Percentiles rank a stretch among this genome's conserved stretches.
Conservation (phyloP, 345 rosid species). For the Erysimum cheiranthoides region DNA sequence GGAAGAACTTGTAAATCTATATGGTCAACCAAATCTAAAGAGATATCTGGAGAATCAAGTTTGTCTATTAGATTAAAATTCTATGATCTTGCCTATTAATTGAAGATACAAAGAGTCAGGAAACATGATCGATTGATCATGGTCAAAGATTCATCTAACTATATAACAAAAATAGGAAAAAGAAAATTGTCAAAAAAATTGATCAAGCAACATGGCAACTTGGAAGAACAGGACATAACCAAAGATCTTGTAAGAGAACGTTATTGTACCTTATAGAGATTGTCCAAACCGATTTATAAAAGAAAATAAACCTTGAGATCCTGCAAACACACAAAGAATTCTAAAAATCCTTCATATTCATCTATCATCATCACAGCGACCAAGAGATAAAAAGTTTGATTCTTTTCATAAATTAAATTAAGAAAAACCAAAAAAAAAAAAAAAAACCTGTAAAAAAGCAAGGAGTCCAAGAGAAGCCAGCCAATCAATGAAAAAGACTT, state of each 20-base stretch:
- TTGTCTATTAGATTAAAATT: not conserved
- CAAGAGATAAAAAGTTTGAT: not conserved
- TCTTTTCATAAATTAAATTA: not conserved
- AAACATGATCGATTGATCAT: conserved; percentile 10
- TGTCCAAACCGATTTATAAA: conserved; percentile 27
- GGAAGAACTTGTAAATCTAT: not conserved
- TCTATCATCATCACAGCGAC: not conserved
- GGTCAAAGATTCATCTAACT: conserved; percentile 34
- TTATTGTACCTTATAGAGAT: conserved; percentile 40
- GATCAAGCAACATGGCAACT: conserved; percentile 16
- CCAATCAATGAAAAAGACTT: conserved; percentile 35
- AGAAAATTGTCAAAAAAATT: not conserved
- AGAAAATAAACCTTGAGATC: conserved; percentile 34
- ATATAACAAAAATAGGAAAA: not conserved
- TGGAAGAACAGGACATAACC: not conserved
- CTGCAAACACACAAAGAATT: conserved; percentile 30
- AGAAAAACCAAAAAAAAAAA: not conserved
- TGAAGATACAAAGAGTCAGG: not conserved
- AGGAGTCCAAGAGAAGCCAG: not conserved
- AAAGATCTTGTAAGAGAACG: conserved; percentile 12
- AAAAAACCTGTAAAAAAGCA: conserved; percentile 14
- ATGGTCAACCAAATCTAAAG: conserved; percentile 15
- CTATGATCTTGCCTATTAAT: conserved; percentile 21
- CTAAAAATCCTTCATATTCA: not conserved
- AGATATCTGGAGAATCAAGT: conserved; percentile 9